phyloP scores from a whole-genome alignment of 2,329 filamentous ascomycete genomes.

The Rhynchosporium graminicola region DNA sequence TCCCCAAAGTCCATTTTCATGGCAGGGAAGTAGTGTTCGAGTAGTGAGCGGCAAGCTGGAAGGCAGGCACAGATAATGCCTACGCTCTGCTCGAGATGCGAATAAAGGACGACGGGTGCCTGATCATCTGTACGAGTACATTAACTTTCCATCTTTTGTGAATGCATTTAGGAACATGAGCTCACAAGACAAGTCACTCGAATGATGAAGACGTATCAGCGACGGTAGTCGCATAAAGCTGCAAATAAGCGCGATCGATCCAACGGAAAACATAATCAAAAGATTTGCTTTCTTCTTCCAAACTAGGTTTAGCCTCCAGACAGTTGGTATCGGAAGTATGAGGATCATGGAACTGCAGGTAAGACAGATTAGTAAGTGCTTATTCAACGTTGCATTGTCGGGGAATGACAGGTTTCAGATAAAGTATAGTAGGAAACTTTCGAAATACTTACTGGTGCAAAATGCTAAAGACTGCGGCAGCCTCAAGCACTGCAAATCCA shows the following conservation, averaged over 20 bases:
- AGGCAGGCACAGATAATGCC: constrained; percentile 47
- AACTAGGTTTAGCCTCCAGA: constrained; percentile 62
- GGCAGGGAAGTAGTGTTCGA: constrained; percentile 22
- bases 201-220: constrained; percentile 10
- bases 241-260: constrained; percentile 22
- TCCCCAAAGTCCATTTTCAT: constrained; percentile 33
- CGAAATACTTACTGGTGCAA: constrained; percentile 46
- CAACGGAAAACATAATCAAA: constrained; percentile 57
- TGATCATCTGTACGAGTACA: constrained; percentile 20
- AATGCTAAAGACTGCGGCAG: constrained; percentile 67
- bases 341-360: constrained; percentile 59
- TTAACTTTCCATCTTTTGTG: not conserved
- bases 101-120: constrained; percentile 26
- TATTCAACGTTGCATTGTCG: too few species aligned
- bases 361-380: too few species aligned
- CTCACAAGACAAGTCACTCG: constrained; percentile 20
- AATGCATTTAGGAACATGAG: not conserved
- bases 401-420: too few species aligned
- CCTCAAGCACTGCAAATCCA: constrained; percentile 64
- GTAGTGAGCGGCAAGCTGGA: constrained; percentile 43
- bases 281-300: constrained; percentile 66
- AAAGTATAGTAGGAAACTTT: too few species aligned
- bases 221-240: constrained; percentile 19
- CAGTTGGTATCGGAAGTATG: constrained; percentile 63
- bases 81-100: constrained; percentile 42